Conservation (phyloP, 106 monocot species). For the Triglochin maritima region DNA sequence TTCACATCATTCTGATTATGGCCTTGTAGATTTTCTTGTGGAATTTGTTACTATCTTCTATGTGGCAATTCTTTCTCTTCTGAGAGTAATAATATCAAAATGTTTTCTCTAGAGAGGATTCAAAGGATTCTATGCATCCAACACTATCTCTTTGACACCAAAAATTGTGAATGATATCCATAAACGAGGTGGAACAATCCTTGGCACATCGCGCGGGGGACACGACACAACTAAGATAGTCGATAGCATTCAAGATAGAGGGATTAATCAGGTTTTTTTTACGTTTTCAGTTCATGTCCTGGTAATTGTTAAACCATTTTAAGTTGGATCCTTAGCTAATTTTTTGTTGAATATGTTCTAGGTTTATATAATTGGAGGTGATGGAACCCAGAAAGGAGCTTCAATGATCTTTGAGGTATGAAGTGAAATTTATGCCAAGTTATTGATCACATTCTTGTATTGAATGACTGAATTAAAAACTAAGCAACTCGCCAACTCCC, state of each 20-base stretch:
- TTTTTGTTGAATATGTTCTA: constrained; percentile 5
- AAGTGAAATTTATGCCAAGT: neutral
- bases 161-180: constrained; percentile 88
- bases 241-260: constrained; percentile 77
- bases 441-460: too few species aligned
- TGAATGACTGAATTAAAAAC: too few species aligned
- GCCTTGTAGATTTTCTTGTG: too few species aligned
- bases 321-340: neutral
- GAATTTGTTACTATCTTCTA: too few species aligned
- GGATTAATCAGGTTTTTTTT: constrained; percentile 67
- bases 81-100: too few species aligned
- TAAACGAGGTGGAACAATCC: constrained; percentile 80
- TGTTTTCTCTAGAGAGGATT: constrained; percentile 48
- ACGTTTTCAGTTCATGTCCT: neutral
- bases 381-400: constrained; percentile 92
- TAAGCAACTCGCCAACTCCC: neutral
- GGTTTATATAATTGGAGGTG: constrained; percentile 90
- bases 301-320: neutral
- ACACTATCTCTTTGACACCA: constrained; percentile 62
- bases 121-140: constrained; percentile 77
- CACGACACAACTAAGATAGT: constrained; percentile 85
- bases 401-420: constrained; percentile 63
- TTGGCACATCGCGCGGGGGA: constrained; percentile 81
- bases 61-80: too few species aligned
- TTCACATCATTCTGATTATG: too few species aligned